These are phyloP conservation scores for Hordeum marinum DNA, from an alignment of 176 grass and related monocot species.

Conservation along the genomic window DNA sequence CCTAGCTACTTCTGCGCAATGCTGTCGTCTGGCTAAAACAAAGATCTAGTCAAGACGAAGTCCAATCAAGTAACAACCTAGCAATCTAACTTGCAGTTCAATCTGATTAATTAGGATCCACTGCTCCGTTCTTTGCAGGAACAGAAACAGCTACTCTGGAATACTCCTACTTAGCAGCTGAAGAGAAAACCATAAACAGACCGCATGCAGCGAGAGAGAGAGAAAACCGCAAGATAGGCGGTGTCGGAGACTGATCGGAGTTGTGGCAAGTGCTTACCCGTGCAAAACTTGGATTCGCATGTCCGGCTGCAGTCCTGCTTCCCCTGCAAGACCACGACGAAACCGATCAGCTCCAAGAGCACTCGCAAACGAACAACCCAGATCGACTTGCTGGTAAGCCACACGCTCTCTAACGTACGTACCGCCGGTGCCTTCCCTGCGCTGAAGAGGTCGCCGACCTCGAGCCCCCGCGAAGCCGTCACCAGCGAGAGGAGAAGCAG, in stretches of 20 bases:
- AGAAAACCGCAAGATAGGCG: background rate
- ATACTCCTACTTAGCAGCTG: background rate
- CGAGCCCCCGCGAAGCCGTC: slow-evolving; percentile 25
- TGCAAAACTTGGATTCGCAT: slow-evolving; percentile 68
- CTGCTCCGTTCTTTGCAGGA: background rate
- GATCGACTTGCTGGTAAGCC: background rate
- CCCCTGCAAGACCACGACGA: slow-evolving; percentile 28
- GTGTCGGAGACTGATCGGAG: background rate
- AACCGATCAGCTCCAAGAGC: background rate
- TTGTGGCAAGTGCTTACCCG: slow-evolving; percentile 22
- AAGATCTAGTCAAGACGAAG: no score
- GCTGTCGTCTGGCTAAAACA: background rate
- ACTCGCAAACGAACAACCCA: background rate
- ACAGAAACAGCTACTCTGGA: background rate
- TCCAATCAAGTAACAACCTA: background rate
- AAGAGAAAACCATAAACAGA: background rate
- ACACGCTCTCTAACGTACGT: background rate
- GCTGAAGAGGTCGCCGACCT: slow-evolving; percentile 34
- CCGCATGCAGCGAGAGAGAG: background rate
- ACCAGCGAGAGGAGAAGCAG: slow-evolving; percentile 30
- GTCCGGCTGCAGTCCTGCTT: slow-evolving; percentile 61
- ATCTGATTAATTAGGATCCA: background rate
- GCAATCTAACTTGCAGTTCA: no score
- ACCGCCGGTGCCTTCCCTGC: slow-evolving; percentile 31
- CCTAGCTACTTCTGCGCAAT: background rate